Evolutionary conservation across 441 rosid species (phyloP).

Genomic region (Dalechampia spathulata): DNA sequence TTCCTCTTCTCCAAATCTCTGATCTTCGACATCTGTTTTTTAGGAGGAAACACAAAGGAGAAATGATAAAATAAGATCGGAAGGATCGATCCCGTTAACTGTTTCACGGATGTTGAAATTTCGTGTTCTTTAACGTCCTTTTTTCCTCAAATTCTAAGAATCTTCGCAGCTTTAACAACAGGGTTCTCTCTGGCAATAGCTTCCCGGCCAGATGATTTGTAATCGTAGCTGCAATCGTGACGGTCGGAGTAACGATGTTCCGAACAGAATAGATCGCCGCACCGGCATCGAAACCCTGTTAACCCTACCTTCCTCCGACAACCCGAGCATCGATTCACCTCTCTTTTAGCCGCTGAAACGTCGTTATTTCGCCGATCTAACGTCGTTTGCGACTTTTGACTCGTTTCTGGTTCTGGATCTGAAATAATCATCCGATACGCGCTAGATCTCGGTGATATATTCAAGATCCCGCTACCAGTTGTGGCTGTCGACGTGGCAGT

Average conservation of each 20-base stretch:
- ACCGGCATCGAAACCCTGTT: slow-evolving; percentile 93
- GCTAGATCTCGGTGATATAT: slow-evolving; percentile 42
- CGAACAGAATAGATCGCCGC: slow-evolving; percentile 88
- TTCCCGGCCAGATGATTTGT: slow-evolving; percentile 81
- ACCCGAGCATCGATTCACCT: slow-evolving; percentile 81
- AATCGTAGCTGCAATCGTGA: slow-evolving; percentile 87
- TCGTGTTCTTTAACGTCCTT: not conserved
- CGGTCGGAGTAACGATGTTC: slow-evolving; percentile 95
- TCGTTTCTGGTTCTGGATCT: slow-evolving; percentile 13
- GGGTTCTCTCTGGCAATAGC: slow-evolving; percentile 94
- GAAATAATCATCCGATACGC: slow-evolving; percentile 23
- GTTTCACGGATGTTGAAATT: not conserved
- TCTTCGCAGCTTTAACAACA: slow-evolving; percentile 93
- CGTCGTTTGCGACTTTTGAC: slow-evolving; percentile 13
- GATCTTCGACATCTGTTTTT: too few relatives aligned
- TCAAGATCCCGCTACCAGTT: slow-evolving; percentile 30
- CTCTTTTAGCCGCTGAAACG: slow-evolving; percentile 30
- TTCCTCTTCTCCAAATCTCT: not conserved
- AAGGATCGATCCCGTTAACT: slow-evolving; percentile 16
- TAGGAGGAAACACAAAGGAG: too few relatives aligned
- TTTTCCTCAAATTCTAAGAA: slow-evolving; percentile 59
- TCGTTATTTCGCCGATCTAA: slow-evolving; percentile 25
- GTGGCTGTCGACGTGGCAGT: slow-evolving; percentile 2
- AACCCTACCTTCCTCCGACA: slow-evolving; percentile 79
- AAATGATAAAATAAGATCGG: slow-evolving; percentile 25